phyloP scores from a whole-genome alignment of 2,329 filamentous ascomycete species.

The Escovopsis sp. region DNA sequence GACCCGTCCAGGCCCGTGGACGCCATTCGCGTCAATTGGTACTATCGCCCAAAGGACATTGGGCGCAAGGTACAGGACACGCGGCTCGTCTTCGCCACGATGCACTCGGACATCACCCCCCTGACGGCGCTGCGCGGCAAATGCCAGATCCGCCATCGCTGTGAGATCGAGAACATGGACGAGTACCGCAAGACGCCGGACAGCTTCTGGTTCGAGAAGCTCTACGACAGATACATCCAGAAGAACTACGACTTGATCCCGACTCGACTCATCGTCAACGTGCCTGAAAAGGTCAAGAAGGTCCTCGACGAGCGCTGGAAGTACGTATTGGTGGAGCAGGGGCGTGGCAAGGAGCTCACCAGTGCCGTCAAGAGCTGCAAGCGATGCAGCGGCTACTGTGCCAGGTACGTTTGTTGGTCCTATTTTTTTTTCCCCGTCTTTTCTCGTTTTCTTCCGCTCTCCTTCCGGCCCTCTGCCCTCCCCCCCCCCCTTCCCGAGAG shows the following conservation, averaged over 20 bases:
- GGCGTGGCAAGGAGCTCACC: constrained; percentile 86
- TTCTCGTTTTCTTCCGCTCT: background rate
- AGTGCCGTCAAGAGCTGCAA: constrained; percentile 95
- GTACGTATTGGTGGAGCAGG: constrained; percentile 87
- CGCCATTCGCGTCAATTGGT: constrained; percentile 91
- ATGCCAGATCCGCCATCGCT: constrained; percentile 78
- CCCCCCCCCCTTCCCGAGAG: no score
- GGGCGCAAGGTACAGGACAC: constrained; percentile 84
- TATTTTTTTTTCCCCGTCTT: constrained; percentile 4
- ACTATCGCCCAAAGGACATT: constrained; percentile 92
- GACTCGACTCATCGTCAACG: constrained; percentile 84
- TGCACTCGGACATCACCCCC: constrained; percentile 95
- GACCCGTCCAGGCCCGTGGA: constrained; percentile 62
- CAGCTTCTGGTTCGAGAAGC: constrained; percentile 91
- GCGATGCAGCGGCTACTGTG: constrained; percentile 79
- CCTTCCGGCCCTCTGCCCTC: no score
- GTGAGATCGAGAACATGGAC: constrained; percentile 70
- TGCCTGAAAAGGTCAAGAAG: constrained; percentile 87
- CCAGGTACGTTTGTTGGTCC: constrained; percentile 47
- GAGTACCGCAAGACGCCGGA: constrained; percentile 74
- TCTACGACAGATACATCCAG: constrained; percentile 96
- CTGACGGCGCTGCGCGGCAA: constrained; percentile 86
- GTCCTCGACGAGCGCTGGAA: constrained; percentile 94
- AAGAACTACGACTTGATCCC: constrained; percentile 96
- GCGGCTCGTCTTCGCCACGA: constrained; percentile 83